Evolutionary conservation across 2,329 filamentous ascomycete species (phyloP).

Genomic region (Botrytis pseudocinerea): DNA sequence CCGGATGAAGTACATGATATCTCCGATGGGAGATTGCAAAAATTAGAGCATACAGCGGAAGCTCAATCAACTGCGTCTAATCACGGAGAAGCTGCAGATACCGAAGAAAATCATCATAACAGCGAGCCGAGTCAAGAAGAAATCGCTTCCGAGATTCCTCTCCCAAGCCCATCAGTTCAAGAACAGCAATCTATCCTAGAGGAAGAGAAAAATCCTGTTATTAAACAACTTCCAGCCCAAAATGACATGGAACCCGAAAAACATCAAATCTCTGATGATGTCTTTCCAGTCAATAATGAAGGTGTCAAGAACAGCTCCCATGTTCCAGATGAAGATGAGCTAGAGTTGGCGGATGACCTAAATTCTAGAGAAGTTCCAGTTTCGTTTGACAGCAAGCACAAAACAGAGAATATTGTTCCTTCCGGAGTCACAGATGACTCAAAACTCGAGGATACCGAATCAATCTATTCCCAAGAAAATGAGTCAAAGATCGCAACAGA

Average conservation of each 20-base stretch:
- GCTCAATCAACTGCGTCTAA: not conserved
- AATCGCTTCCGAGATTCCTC: not conserved
- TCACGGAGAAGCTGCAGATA: not conserved
- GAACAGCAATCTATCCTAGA: not conserved
- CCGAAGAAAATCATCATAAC: not conserved
- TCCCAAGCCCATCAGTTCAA: too few relatives aligned
- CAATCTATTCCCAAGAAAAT: not conserved
- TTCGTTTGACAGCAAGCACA: not conserved
- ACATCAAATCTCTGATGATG: not conserved
- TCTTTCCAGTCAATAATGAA: not conserved
- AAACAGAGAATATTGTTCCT: too few relatives aligned
- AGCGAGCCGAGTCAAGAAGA: not conserved
- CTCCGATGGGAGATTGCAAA: not conserved
- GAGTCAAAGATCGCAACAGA: not conserved
- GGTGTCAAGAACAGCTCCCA: not conserved
- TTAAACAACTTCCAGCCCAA: not conserved
- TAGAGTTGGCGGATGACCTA: not conserved
- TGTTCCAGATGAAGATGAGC: not conserved
- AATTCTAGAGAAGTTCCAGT: not conserved
- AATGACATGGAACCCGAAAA: not conserved
- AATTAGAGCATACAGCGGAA: not conserved
- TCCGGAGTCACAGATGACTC: not conserved
- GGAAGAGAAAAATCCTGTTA: too few relatives aligned
- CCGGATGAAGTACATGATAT: not conserved
- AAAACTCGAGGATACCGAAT: not conserved